These are phyloP conservation scores for Ogataea thermomethanolica DNA, from an alignment of 805 yeast genomes.

Conservation along the genomic window DNA sequence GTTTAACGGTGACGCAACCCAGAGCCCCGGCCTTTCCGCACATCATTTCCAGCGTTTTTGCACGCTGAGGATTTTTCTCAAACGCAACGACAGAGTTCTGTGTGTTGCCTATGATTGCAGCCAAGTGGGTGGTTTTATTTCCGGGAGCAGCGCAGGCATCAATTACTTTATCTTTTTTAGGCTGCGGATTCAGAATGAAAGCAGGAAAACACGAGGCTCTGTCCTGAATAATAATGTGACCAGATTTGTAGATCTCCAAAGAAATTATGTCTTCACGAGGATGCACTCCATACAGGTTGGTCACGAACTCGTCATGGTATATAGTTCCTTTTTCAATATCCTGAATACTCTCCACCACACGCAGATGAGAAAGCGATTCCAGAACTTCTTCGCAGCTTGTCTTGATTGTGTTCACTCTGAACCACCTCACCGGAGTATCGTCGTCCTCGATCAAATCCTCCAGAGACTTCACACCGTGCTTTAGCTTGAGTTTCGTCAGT, in stretches of 20 bases:
- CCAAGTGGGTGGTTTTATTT: slow-evolving; percentile 91
- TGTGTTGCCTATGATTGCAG: slow-evolving; percentile 51
- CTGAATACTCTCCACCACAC: slow-evolving; percentile 43
- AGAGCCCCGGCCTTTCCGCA: slow-evolving; percentile 68
- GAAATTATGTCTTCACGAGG: slow-evolving; percentile 69
- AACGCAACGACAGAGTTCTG: slow-evolving; percentile 67
- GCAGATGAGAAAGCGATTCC: slow-evolving; percentile 41
- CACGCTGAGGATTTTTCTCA: slow-evolving; percentile 78
- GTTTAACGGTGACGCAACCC: slow-evolving; percentile 39
- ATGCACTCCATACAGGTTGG: slow-evolving; percentile 76
- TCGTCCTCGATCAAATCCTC: slow-evolving; percentile 53
- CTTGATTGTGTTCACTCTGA: slow-evolving; percentile 66
- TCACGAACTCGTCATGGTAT: slow-evolving; percentile 70
- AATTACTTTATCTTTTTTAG: slow-evolving; percentile 57
- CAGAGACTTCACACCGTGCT: slow-evolving; percentile 57
- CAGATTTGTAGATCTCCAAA: slow-evolving; percentile 66
- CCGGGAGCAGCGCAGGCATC: slow-evolving; percentile 99
- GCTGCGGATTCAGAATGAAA: slow-evolving; percentile 61
- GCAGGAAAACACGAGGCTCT: slow-evolving; percentile 98
- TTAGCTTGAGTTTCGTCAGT: slow-evolving; percentile 69
- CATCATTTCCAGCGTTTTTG: slow-evolving; percentile 71
- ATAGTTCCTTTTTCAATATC: slow-evolving; percentile 51
- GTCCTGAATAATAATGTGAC: slow-evolving; percentile 87
- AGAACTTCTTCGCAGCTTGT: slow-evolving; percentile 39
- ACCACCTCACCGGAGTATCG: slow-evolving; percentile 78